These are phyloP conservation scores for Rhododendron griersonianum DNA, from an alignment of 148 eudicot genomes.

Conservation along the genomic window DNA sequence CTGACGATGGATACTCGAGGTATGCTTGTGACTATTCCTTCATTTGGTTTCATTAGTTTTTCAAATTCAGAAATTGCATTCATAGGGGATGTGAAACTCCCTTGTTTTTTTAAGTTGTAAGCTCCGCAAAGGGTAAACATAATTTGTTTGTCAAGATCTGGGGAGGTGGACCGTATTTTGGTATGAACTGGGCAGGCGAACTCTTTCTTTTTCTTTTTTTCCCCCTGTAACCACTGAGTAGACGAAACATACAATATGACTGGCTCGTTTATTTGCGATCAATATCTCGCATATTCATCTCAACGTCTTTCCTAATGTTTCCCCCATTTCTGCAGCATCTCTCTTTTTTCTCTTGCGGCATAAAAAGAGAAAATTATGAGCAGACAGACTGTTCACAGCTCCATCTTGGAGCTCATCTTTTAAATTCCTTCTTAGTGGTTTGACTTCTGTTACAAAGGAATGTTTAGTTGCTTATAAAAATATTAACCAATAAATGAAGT, in stretches of 20 bases:
- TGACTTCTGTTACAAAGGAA: too few species aligned
- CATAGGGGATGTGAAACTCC: neutral
- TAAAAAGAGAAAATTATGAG: neutral
- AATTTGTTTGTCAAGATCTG: neutral
- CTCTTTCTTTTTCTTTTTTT: neutral
- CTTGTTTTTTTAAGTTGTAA: neutral
- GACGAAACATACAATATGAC: neutral
- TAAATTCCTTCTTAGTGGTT: too few species aligned
- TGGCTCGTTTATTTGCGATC: neutral
- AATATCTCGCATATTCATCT: neutral
- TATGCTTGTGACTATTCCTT: constrained; percentile 20
- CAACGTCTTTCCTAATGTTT: neutral
- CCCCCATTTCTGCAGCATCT: neutral
- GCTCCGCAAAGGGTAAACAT: neutral
- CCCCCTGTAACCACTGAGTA: neutral
- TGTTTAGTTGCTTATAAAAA: too few species aligned
- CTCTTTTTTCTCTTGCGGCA: neutral
- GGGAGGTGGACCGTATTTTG: neutral
- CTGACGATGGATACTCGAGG: constrained; percentile 99
- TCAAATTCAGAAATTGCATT: constrained; percentile 1
- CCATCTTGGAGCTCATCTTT: too few species aligned
- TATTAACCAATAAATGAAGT: too few species aligned
- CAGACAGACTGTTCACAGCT: neutral
- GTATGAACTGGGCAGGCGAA: neutral
- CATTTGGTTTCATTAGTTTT: neutral